Evolutionary conservation across 305 asterid genomes (phyloP).

Genomic region (Coffea humblotiana): DNA sequence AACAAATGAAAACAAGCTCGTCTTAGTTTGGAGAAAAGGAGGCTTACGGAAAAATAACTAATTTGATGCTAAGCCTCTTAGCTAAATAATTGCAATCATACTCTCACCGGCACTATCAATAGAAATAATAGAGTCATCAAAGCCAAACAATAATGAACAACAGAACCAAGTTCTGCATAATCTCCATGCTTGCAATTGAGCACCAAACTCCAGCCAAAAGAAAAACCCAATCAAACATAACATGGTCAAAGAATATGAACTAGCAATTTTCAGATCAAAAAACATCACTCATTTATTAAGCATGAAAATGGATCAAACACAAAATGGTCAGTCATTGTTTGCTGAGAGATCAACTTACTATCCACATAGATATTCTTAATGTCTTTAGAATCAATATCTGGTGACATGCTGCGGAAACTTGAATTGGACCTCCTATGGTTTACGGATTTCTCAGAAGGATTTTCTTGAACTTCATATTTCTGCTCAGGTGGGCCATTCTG

Average conservation of each 20-base stretch:
- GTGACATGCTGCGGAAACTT: conserved; percentile 45
- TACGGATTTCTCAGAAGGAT: conserved; percentile 53
- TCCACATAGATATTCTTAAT: conserved; percentile 94
- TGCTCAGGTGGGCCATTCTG: conserved; percentile 51
- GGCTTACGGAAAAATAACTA: not conserved
- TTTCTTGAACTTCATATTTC: conserved; percentile 48
- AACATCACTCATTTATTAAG: not conserved
- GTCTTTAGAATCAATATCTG: conserved; percentile 78
- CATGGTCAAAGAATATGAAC: not conserved
- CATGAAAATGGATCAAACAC: not conserved
- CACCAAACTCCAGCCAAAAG: not conserved
- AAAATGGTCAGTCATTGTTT: not conserved
- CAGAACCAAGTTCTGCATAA: not conserved
- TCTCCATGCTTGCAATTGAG: not conserved
- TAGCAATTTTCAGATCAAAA: not conserved
- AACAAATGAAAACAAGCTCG: not conserved
- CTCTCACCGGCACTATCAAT: not conserved
- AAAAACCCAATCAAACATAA: not conserved
- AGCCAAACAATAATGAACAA: not conserved
- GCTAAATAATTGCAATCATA: not conserved
- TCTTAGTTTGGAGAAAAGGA: not conserved
- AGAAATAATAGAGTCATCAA: not conserved
- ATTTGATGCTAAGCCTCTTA: not conserved
- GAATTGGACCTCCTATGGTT: conserved; percentile 61
- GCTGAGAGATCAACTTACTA: conserved; percentile 51